These are phyloP conservation scores for Malus sylvestris DNA, from an alignment of 306 rosid species.

Conservation along the genomic window DNA sequence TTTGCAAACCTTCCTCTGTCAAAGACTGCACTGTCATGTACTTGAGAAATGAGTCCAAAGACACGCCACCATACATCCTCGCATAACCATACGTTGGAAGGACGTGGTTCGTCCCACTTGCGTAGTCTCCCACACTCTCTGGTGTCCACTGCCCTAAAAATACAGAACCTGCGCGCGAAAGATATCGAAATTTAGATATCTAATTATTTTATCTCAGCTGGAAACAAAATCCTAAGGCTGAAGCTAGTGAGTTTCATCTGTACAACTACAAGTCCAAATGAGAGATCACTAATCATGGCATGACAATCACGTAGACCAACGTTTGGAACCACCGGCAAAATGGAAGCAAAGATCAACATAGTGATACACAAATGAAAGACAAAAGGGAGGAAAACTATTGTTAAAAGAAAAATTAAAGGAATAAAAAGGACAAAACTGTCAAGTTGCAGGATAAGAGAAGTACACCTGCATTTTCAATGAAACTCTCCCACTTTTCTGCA, in stretches of 20 bases:
- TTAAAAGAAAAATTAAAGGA: not conserved
- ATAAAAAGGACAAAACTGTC: not conserved
- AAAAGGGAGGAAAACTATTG: not conserved
- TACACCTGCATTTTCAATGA: constrained; percentile 91
- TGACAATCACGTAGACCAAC: not conserved
- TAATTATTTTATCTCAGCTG: not conserved
- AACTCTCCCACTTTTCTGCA: constrained; percentile 96
- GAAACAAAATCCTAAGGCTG: not conserved
- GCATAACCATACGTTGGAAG: constrained; percentile 99
- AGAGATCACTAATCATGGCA: not conserved
- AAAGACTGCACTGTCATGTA: constrained; percentile 93
- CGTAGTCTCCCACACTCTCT: constrained; percentile 95
- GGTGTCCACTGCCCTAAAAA: constrained; percentile 96
- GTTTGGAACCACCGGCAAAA: not conserved
- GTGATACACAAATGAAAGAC: not conserved
- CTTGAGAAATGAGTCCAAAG: constrained; percentile 86
- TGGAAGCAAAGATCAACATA: not conserved
- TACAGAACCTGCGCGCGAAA: constrained; percentile 62
- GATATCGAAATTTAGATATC: not conserved
- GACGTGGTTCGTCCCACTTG: constrained; percentile 97
- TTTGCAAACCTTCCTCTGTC: constrained; percentile 82
- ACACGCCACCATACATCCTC: constrained; percentile 92
- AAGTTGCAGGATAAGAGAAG: not conserved
- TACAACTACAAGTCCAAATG: not conserved
- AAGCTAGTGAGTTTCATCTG: not conserved